Percentiles rank a stretch among this genome's conserved stretches.
Conservation (phyloP, 805 yeast genomes). For the Monosporozyma solicola region DNA sequence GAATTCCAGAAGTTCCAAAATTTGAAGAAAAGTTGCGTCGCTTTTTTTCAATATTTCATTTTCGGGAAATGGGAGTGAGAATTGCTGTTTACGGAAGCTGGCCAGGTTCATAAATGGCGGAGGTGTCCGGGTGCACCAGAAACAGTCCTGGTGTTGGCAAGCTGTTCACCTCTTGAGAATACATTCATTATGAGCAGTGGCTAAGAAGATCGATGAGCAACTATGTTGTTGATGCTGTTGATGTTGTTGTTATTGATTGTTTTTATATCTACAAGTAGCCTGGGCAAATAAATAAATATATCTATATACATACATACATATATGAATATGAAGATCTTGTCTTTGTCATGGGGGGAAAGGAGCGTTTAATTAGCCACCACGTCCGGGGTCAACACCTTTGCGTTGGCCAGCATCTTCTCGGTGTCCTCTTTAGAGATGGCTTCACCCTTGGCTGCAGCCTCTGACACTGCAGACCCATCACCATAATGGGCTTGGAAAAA, state of each 20-base stretch:
- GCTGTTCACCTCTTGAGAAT: too few species aligned
- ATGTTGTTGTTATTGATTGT: too few species aligned
- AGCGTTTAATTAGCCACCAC: slow-evolving; percentile 1
- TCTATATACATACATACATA: not conserved
- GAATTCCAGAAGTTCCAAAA: not conserved
- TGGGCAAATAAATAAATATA: not conserved
- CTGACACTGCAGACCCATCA: slow-evolving; percentile 31
- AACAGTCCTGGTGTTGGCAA: not conserved
- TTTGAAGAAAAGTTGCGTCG: not conserved
- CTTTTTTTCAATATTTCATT: not conserved
- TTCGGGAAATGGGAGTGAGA: not conserved
- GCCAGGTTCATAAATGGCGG: not conserved
- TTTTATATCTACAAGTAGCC: not conserved
- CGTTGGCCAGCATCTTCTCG: slow-evolving; percentile 12
- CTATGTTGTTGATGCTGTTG: too few species aligned
- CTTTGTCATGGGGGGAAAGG: not conserved
- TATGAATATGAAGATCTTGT: not conserved
- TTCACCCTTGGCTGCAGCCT: slow-evolving; percentile 11
- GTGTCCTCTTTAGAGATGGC: slow-evolving; percentile 9
- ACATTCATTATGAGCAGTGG: too few species aligned
- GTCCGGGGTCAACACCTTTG: slow-evolving; percentile 12
- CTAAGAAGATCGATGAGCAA: too few species aligned
- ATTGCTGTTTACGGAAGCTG: not conserved
- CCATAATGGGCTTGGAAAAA: slow-evolving; percentile 60
- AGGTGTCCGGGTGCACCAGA: not conserved